Conservation (phyloP, 2,329 filamentous ascomycete species). For the Periconia sp. region DNA sequence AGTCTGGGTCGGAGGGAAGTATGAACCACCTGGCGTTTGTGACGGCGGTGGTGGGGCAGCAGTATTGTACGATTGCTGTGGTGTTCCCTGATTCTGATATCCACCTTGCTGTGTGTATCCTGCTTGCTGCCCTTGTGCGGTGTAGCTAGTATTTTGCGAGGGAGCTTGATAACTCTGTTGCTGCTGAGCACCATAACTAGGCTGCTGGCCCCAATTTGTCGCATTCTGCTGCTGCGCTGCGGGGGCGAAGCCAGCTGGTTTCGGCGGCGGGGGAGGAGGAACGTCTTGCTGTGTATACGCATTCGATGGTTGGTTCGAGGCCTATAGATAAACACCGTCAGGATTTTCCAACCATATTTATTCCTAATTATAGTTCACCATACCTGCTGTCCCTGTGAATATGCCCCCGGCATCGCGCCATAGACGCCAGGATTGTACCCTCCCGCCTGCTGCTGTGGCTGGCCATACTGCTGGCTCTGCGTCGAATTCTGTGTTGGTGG, state of each 20-base stretch:
- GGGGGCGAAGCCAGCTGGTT: slow-evolving; percentile 40
- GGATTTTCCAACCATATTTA: slow-evolving; percentile 3
- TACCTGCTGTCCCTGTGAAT: slow-evolving; percentile 21
- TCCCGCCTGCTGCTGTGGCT: slow-evolving; percentile 25
- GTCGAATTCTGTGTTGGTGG: slow-evolving; percentile 25
- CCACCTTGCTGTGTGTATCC: slow-evolving; percentile 27
- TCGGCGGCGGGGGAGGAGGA: slow-evolving; percentile 45
- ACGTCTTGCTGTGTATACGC: slow-evolving; percentile 33
- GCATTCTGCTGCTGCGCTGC: slow-evolving; percentile 24
- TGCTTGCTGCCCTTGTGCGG: slow-evolving; percentile 25
- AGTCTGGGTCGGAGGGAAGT: slow-evolving; percentile 35
- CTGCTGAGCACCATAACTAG: slow-evolving; percentile 14
- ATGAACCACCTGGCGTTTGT: slow-evolving; percentile 36
- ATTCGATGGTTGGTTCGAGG: slow-evolving; percentile 17
- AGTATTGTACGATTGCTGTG: slow-evolving; percentile 35
- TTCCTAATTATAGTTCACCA: neutral
- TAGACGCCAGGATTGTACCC: slow-evolving; percentile 43
- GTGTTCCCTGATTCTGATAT: slow-evolving; percentile 23
- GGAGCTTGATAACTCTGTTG: slow-evolving; percentile 24
- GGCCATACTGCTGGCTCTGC: slow-evolving; percentile 31
- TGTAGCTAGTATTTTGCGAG: slow-evolving; percentile 25
- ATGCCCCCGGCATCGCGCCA: slow-evolving; percentile 37
- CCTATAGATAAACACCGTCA: slow-evolving; percentile 9
- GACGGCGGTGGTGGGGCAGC: slow-evolving; percentile 38
- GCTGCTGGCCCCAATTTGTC: slow-evolving; percentile 20